phyloP scores from a whole-genome alignment of 2,329 filamentous ascomycete genomes.

The Aspergillus pseudoterreus region DNA sequence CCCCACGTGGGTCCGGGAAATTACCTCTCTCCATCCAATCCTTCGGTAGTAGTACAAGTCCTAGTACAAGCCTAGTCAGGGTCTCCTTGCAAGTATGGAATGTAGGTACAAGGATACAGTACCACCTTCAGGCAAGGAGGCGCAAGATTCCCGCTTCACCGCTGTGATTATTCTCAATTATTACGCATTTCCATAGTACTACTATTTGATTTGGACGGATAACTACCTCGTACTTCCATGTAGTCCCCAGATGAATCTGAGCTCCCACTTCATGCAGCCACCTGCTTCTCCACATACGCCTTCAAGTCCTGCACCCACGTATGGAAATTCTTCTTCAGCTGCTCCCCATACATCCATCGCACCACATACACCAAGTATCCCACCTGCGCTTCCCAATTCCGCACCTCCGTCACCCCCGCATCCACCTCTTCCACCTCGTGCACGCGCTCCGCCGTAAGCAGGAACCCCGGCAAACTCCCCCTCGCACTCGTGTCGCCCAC shows the following conservation, averaged over 20 bases:
- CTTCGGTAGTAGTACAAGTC: too few relatives aligned
- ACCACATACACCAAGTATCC: constrained; percentile 41
- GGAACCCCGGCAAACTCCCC: constrained; percentile 27
- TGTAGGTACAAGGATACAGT: too few relatives aligned
- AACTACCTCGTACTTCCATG: too few relatives aligned
- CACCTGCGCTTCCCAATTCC: constrained; percentile 45
- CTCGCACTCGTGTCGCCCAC: constrained; percentile 22
- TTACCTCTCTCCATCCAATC: background rate
- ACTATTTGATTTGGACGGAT: too few relatives aligned
- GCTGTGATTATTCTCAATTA: too few relatives aligned
- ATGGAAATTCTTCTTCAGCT: constrained; percentile 36
- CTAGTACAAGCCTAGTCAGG: background rate
- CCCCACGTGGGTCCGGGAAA: constrained; percentile 19
- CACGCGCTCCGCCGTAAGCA: constrained; percentile 45
- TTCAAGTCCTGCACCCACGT: constrained; percentile 42
- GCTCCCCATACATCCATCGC: constrained; percentile 39
- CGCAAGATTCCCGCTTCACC: too few relatives aligned
- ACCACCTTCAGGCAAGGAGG: too few relatives aligned
- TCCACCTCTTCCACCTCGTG: constrained; percentile 44
- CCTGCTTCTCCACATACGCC: constrained; percentile 32
- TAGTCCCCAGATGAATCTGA: too few relatives aligned
- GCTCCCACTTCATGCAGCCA: background rate
- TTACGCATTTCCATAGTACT: too few relatives aligned
- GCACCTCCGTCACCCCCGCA: constrained; percentile 23
- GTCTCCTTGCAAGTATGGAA: too few relatives aligned